phyloP scores from a whole-genome alignment of 2,329 filamentous ascomycete species.

The Coniochaeta hoffmannii region DNA sequence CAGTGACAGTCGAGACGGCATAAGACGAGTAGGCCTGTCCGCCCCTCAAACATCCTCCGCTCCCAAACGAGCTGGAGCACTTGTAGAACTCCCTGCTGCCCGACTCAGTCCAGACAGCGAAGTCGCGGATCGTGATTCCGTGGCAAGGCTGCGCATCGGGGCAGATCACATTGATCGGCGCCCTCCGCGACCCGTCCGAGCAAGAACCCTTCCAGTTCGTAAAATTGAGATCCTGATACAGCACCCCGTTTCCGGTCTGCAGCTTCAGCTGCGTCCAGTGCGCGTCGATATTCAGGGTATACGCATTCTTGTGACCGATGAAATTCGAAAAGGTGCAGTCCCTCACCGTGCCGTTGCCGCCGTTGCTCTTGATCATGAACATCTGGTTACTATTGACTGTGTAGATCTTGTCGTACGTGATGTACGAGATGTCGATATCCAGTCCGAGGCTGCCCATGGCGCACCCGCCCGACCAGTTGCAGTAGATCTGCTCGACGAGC shows the following conservation, averaged over 20 bases:
- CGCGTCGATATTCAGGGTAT: conserved; percentile 39
- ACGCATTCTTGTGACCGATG: conserved; percentile 52
- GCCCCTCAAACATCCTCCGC: conserved; percentile 10
- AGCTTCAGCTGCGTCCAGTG: conserved; percentile 7
- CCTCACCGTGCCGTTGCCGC: conserved; percentile 44
- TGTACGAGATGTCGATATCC: conserved; percentile 39
- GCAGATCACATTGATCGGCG: conserved; percentile 40
- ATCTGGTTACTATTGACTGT: conserved; percentile 54
- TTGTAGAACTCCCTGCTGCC: conserved; percentile 9
- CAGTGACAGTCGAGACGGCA: conserved; percentile 5
- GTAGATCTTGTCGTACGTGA: conserved; percentile 50
- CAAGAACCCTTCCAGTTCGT: conserved; percentile 49
- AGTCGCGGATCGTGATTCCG: conserved; percentile 10
- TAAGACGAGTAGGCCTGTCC: conserved; percentile 4
- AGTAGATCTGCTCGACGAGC: conserved; percentile 52
- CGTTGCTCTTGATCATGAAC: conserved; percentile 56
- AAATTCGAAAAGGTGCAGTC: conserved; percentile 49
- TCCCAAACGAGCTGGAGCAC: conserved; percentile 14
- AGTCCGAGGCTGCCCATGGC: conserved; percentile 47
- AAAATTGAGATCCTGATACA: conserved; percentile 44
- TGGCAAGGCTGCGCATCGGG: conserved; percentile 11
- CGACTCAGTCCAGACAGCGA: conserved; percentile 15
- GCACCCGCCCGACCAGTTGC: conserved; percentile 54
- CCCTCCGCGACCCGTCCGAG: conserved; percentile 38
- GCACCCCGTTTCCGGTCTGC: conserved; percentile 38